A percentile compares a stretch with the other conserved stretches of the same genome.
phyloP scores from a whole-genome alignment of 495 filamentous ascomycete genomes.

The Aspergillus saccharolyticus region DNA sequence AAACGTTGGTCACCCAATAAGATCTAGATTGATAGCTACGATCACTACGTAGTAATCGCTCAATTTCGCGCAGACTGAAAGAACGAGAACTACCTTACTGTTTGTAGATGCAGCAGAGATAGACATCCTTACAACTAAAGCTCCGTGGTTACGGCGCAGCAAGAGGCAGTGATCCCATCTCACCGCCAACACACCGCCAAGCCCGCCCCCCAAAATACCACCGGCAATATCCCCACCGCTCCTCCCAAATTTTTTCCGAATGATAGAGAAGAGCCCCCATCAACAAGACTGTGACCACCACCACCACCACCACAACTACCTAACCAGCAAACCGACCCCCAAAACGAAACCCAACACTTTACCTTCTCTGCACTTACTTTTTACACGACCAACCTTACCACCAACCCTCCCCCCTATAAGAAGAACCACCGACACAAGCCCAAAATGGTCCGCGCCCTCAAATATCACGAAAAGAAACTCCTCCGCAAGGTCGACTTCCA shows the following conservation, averaged over 20 bases:
- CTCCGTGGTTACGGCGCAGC: too few species aligned
- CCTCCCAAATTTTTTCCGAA: conserved; percentile 5
- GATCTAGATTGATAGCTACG: too few species aligned
- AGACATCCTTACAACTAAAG: too few species aligned
- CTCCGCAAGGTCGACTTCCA: conserved; percentile 94
- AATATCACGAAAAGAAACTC: conserved; percentile 82
- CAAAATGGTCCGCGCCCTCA: conserved; percentile 85
- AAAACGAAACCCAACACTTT: too few species aligned
- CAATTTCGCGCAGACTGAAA: too few species aligned
- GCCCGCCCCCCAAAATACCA: not conserved
- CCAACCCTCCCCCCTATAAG: not conserved
- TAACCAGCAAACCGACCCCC: too few species aligned
- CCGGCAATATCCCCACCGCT: not conserved
- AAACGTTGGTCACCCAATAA: too few species aligned
- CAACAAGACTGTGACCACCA: not conserved
- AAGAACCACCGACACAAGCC: not conserved
- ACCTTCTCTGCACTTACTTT: not conserved
- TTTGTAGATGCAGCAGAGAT: too few species aligned
- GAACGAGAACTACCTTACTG: too few species aligned
- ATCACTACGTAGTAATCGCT: too few species aligned
- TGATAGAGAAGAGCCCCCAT: not conserved
- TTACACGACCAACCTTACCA: too few species aligned
- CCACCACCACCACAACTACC: too few species aligned
- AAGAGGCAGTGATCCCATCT: not conserved
- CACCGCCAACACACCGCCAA: not conserved